Conservation (phyloP, 192 early-diverging fungal species). For the Tieghemiomyces parasiticus region DNA sequence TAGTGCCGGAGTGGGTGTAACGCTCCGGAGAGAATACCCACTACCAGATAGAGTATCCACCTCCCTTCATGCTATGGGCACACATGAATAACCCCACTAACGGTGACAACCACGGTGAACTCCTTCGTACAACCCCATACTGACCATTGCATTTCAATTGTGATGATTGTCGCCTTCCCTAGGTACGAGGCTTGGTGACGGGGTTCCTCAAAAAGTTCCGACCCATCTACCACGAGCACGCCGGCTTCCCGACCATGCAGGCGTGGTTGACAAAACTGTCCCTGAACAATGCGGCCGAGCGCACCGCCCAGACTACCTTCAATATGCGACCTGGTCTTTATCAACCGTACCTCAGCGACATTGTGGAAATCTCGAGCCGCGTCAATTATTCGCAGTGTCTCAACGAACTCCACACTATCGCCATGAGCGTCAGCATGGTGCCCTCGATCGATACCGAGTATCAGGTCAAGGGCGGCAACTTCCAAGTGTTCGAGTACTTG, state of each 20-base stretch:
- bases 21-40: too few species aligned
- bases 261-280: constrained; percentile 16
- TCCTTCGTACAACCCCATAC: too few species aligned
- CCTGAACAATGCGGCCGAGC: constrained; percentile 13
- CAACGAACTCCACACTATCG: constrained; percentile 36
- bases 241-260: constrained; percentile 20
- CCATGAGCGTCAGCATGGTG: constrained; percentile 23
- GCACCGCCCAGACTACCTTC: constrained; percentile 25
- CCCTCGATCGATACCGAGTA: constrained; percentile 8
- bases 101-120: too few species aligned
- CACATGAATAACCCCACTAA: too few species aligned
- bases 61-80: too few species aligned
- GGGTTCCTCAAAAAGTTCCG: constrained; percentile 15
- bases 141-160: too few species aligned
- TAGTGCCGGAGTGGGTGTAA: not conserved
- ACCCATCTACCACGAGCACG: constrained; percentile 18
- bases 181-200: constrained; percentile 13
- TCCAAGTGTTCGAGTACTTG: constrained; percentile 41
- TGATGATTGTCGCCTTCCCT: not conserved
- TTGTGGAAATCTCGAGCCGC: constrained; percentile 41
- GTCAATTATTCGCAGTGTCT: constrained; percentile 50
- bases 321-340: constrained; percentile 12
- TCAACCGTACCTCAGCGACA: constrained; percentile 26
- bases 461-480: constrained; percentile 38
- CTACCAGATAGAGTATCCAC: too few species aligned